phyloP scores from a whole-genome alignment of 768 basidiomycete species.

The Chalciporus sphaerocephalus region DNA sequence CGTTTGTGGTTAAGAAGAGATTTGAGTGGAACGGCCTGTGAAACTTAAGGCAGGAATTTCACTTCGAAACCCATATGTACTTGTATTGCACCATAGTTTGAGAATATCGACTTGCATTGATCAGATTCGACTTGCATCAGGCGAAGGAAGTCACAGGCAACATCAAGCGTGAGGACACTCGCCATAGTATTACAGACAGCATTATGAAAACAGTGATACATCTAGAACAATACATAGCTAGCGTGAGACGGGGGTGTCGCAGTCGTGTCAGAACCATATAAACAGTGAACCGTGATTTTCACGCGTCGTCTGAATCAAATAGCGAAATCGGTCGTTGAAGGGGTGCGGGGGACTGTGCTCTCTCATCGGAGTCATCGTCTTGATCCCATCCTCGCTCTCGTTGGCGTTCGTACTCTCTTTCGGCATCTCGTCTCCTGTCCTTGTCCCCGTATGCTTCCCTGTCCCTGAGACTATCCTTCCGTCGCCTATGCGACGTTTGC shows the following conservation, averaged over 20 bases:
- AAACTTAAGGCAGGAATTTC: background rate
- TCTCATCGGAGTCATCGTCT: slow-evolving; percentile 14
- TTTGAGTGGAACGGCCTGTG: slow-evolving; percentile 70
- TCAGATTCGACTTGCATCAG: too few species aligned
- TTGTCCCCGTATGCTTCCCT: background rate
- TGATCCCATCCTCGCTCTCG: background rate
- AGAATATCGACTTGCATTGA: too few species aligned
- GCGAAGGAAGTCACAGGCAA: too few species aligned
- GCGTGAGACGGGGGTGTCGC: background rate
- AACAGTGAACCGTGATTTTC: background rate
- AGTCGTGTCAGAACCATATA: background rate
- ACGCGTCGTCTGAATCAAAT: slow-evolving; percentile 26
- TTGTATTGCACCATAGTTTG: background rate
- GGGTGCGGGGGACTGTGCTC: slow-evolving; percentile 26
- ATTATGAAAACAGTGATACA: background rate
- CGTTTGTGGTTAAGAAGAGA: slow-evolving; percentile 36
- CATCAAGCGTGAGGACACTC: too few species aligned
- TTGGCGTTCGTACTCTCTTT: background rate
- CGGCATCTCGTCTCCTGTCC: background rate
- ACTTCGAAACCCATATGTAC: background rate
- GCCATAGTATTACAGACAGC: too few species aligned
- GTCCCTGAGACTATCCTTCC: slow-evolving; percentile 1
- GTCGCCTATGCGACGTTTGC: slow-evolving; percentile 20
- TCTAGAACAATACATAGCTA: slow-evolving; percentile 9
- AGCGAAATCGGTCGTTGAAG: slow-evolving; percentile 30